A percentile compares a stretch with the other conserved stretches of the same genome.
Evolutionary conservation across 106 monocot genomes (phyloP).

Genomic region (Ottelia alismoides): DNA sequence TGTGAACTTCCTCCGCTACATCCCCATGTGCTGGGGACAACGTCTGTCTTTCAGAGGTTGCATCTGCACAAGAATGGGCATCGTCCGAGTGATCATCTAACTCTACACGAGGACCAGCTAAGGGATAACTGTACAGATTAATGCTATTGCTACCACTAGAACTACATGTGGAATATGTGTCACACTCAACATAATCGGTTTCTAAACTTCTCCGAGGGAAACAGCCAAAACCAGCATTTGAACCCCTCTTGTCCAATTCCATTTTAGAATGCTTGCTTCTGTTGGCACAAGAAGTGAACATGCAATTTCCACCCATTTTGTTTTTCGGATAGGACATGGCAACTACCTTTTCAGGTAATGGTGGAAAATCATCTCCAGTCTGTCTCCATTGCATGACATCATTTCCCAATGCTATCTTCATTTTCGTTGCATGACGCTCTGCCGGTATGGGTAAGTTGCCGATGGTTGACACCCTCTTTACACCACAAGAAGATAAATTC

Average conservation of each 20-base stretch:
- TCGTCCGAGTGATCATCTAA: constrained; percentile 16
- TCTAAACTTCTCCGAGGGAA: constrained; percentile 4
- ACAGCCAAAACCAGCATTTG: constrained; percentile 4
- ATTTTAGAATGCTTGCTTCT: constrained; percentile 8
- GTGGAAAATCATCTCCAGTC: no score
- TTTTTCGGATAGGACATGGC: background rate
- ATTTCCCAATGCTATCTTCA: no score
- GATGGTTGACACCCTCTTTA: no score
- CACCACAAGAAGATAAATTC: no score
- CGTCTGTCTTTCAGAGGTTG: constrained; percentile 15
- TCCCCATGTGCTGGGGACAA: no score
- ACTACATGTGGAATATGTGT: constrained; percentile 12
- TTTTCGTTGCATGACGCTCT: no score
- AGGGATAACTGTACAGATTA: constrained; percentile 22
- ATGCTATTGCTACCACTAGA: constrained; percentile 18
- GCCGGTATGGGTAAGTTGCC: no score
- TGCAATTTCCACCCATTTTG: constrained; percentile 24
- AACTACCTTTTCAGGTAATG: no score
- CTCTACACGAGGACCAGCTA: constrained; percentile 7
- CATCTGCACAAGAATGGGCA: constrained; percentile 9
- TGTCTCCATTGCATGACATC: background rate
- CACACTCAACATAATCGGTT: constrained; percentile 10
- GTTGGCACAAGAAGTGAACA: constrained; percentile 26
- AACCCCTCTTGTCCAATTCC: constrained; percentile 2
- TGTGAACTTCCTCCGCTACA: constrained; percentile 34